Evolutionary conservation across 768 basidiomycete species (phyloP).

Genomic region (Cystofilobasidium capitatum): DNA sequence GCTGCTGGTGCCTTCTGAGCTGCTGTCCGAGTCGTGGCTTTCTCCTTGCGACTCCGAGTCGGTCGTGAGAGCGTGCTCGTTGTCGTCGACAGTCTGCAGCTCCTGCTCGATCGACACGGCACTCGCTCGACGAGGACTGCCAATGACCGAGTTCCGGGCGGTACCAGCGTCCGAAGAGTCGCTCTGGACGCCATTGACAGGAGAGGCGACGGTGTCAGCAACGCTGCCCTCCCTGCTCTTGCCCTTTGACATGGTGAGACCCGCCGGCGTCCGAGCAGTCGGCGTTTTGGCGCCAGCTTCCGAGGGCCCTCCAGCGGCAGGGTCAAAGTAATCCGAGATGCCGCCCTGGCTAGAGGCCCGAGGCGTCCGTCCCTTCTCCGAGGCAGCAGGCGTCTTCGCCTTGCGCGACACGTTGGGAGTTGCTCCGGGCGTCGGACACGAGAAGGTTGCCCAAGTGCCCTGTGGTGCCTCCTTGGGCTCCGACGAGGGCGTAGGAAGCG

Average conservation of each 20-base stretch:
- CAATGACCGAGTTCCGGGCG: no score
- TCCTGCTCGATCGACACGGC: background rate
- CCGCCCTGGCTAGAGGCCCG: background rate
- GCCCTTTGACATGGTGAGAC: background rate
- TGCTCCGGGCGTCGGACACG: conserved; percentile 13
- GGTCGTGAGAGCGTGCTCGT: background rate
- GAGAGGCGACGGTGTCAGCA: no score
- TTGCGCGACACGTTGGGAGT: background rate
- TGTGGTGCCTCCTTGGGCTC: conserved; percentile 5
- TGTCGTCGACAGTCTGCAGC: background rate
- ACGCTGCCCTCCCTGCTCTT: background rate
- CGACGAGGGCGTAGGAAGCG: conserved; percentile 14
- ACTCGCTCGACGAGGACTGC: no score
- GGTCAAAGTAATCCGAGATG: conserved; percentile 10
- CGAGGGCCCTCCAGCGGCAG: background rate
- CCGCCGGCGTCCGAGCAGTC: background rate
- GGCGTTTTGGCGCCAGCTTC: background rate
- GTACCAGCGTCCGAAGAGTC: no score
- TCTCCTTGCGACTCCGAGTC: background rate
- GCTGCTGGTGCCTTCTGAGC: background rate
- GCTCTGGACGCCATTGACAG: no score
- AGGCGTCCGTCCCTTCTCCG: background rate
- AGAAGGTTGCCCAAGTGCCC: conserved; percentile 24
- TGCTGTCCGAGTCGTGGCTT: background rate
- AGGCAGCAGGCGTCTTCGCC: background rate